Base-by-base conservation (phyloP, 2,329 filamentous ascomycete genomes). In the Lomentospora prolificans region DNA sequence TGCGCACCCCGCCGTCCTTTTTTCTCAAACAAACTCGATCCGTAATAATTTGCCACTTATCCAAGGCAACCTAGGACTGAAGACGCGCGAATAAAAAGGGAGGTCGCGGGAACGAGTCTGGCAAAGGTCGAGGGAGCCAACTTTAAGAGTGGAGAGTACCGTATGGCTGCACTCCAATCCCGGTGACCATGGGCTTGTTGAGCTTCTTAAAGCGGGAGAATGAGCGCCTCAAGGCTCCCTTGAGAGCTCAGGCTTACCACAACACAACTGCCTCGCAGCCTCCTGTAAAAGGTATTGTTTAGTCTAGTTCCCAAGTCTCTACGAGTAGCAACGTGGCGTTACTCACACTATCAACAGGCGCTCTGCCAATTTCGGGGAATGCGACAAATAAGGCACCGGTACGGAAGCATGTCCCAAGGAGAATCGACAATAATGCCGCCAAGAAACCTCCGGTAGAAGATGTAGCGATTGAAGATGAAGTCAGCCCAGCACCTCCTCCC, bases 131-230 rank as follows among this genome's bases (percentile, higher is more conserved):
- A 33, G 30, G 12, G 12, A 6, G 30, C 7, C 30, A 12, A 33
- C 30, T 33, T 33, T n/a, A n/a, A 33, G 6, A 6, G 30, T 33
- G 6, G 7, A 25, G 44, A 48, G 24, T 48, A 10, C 41, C 53
- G 17, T 55, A 55, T 55, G 53, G 53, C 53, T 36, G n/a, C 8
- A 6, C 12, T 44, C n/a, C 25, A 51, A 12, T 5, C 17, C 31
- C 27, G 53, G 53, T 48, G 41, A 55, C 27, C 33, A 55, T 55
- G 53, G 53, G 53, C 54, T 41, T 56, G 9, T 19, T 56, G 48
- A 56, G 54, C 48, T 56, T 56, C 52, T 44, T 55, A 30, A 55
- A 55, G 36, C 25, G 53, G 53, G 41, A 55, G 53, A 55, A 55
- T 44, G 53, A 55, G 39, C 53, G 53, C 41, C 53, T 55, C 25